Conservation (phyloP, 2,329 filamentous ascomycete genomes). For the Aspergillus versicolor region DNA sequence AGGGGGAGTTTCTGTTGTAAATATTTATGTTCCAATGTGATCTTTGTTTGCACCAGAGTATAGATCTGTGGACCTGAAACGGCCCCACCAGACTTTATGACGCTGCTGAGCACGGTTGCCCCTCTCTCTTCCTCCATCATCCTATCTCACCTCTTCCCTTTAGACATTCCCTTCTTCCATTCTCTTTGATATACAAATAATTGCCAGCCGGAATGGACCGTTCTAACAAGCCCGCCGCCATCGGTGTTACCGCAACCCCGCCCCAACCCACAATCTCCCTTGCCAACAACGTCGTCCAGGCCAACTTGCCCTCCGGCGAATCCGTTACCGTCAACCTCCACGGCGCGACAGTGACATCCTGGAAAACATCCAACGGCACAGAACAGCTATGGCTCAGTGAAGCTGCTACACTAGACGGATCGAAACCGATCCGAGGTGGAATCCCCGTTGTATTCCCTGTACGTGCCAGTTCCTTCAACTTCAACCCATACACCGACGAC, state of each 20-base stretch:
- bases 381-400: conserved; percentile 89
- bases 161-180: neutral
- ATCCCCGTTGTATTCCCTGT: conserved; percentile 93
- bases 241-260: conserved; percentile 70
- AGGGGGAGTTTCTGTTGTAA: conserved; percentile 7
- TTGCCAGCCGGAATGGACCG: conserved; percentile 62
- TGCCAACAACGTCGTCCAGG: conserved; percentile 71
- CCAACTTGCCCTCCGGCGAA: conserved; percentile 80
- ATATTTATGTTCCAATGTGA: too few relatives aligned
- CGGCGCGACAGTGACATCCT: conserved; percentile 88
- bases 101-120: neutral
- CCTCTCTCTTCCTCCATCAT: neutral
- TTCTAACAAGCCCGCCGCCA: conserved; percentile 75
- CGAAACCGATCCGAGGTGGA: conserved; percentile 85
- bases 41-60: neutral
- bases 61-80: neutral
- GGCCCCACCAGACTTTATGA: neutral
- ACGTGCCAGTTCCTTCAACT: conserved; percentile 31
- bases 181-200: neutral
- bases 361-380: conserved; percentile 75
- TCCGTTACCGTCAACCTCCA: conserved; percentile 82
- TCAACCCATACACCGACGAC: neutral
- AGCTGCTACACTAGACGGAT: conserved; percentile 76
- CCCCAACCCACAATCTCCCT: conserved; percentile 78
- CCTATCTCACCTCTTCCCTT: neutral